Percentiles rank a stretch among this genome's conserved stretches.
phyloP scores from a whole-genome alignment of 495 filamentous ascomycete genomes.

The Venustampulla echinocandica region DNA sequence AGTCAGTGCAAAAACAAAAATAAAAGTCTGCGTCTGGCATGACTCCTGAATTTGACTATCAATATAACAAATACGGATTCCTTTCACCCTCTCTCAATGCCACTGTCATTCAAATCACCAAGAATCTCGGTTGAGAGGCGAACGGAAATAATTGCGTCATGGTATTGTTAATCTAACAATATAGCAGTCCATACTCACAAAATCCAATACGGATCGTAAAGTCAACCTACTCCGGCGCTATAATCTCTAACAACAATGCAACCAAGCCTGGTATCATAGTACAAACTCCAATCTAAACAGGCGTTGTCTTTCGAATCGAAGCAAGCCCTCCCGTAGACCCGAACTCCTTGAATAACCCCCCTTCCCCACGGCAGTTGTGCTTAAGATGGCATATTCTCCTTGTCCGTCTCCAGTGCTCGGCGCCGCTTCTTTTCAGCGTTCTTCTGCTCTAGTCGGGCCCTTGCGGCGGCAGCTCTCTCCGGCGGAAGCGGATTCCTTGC shows the following conservation, averaged over 20 bases:
- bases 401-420: constrained; percentile 6
- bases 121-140: too few species aligned
- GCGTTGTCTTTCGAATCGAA: not conserved
- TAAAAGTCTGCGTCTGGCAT: too few species aligned
- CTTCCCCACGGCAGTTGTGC: too few species aligned
- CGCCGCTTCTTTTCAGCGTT: constrained; percentile 36
- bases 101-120: too few species aligned
- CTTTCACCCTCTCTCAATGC: too few species aligned
- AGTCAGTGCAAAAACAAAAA: too few species aligned
- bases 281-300: not conserved
- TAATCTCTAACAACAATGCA: not conserved
- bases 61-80: too few species aligned
- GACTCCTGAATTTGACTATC: too few species aligned
- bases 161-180: not conserved
- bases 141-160: not conserved
- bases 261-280: not conserved
- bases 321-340: not conserved
- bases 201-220: too few species aligned
- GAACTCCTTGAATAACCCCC: not conserved
- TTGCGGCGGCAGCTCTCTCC: constrained; percentile 53
- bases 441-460: constrained; percentile 51
- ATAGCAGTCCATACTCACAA: not conserved
- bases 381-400: constrained; percentile 17
- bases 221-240: not conserved
- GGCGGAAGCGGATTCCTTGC: constrained; percentile 43